A percentile compares a stretch with the other conserved stretches of the same genome.
Evolutionary conservation across 2,329 filamentous ascomycete species (phyloP).

Genomic region (Helotiales sp.): DNA sequence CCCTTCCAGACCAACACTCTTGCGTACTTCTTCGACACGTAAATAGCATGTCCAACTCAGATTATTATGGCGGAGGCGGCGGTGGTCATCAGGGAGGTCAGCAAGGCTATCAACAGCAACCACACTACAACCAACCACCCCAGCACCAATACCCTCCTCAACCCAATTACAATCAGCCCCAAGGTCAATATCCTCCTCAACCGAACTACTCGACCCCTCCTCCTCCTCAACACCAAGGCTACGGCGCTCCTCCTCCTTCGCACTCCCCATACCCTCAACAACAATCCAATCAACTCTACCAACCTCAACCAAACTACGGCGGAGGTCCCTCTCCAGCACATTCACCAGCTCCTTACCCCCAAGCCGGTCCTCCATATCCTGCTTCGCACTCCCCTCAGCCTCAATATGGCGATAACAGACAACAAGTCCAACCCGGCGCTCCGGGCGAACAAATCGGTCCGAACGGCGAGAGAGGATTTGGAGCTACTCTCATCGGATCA

Average conservation of each 20-base stretch:
- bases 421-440: constrained; percentile 24
- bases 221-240: constrained; percentile 26
- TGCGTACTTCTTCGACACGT: constrained; percentile 1
- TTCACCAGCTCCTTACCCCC: constrained; percentile 26
- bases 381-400: constrained; percentile 23
- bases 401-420: constrained; percentile 25
- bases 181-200: constrained; percentile 30
- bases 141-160: constrained; percentile 32
- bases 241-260: constrained; percentile 25
- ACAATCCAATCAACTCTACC: constrained; percentile 29
- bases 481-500: constrained; percentile 57
- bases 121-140: constrained; percentile 23
- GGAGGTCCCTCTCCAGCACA: constrained; percentile 32
- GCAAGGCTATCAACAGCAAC: constrained; percentile 26
- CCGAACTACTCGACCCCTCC: constrained; percentile 28
- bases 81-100: constrained; percentile 13
- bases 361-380: constrained; percentile 9
- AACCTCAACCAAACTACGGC: constrained; percentile 36
- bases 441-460: constrained; percentile 33
- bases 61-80: constrained; percentile 39
- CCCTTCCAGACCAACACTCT: neutral
- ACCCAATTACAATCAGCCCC: constrained; percentile 29
- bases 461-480: constrained; percentile 59
- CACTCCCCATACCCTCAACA: constrained; percentile 23
- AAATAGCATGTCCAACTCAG: constrained; percentile 37